These are phyloP conservation scores for Cystobasidium ongulense DNA, from an alignment of 768 basidiomycete species.

Conservation along the genomic window DNA sequence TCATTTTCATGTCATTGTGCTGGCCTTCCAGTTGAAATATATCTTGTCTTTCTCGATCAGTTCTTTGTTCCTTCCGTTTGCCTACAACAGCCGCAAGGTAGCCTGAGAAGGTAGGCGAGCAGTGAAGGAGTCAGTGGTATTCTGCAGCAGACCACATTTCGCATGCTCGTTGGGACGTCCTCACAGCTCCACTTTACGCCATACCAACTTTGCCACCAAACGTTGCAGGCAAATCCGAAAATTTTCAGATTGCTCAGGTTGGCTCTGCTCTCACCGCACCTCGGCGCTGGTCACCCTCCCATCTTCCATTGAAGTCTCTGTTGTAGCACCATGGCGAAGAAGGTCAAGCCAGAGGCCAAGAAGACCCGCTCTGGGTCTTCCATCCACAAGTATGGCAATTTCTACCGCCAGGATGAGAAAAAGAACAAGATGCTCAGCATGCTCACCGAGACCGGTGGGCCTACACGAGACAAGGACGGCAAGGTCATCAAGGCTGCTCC, in stretches of 20 bases:
- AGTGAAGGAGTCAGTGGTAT: too few species aligned
- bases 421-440: slow-evolving; percentile 75
- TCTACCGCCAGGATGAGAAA: slow-evolving; percentile 78
- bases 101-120: too few species aligned
- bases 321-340: slow-evolving; percentile 5
- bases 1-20: neutral
- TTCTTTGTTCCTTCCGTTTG: neutral
- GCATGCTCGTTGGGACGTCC: too few species aligned
- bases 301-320: neutral
- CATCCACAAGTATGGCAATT: too few species aligned
- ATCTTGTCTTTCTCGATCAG: neutral
- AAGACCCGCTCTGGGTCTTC: too few species aligned
- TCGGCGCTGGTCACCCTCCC: neutral
- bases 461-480: slow-evolving; percentile 80
- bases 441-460: slow-evolving; percentile 66
- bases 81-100: too few species aligned
- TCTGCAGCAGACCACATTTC: too few species aligned
- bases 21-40: too few species aligned
- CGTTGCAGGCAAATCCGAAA: neutral
- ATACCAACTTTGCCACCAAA: too few species aligned
- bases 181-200: too few species aligned
- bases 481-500: slow-evolving; percentile 88
- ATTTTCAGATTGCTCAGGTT: neutral
- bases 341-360: neutral
- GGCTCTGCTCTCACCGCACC: neutral